Conservation (phyloP, 768 basidiomycete genomes). For the Lentinula aciculospora region DNA sequence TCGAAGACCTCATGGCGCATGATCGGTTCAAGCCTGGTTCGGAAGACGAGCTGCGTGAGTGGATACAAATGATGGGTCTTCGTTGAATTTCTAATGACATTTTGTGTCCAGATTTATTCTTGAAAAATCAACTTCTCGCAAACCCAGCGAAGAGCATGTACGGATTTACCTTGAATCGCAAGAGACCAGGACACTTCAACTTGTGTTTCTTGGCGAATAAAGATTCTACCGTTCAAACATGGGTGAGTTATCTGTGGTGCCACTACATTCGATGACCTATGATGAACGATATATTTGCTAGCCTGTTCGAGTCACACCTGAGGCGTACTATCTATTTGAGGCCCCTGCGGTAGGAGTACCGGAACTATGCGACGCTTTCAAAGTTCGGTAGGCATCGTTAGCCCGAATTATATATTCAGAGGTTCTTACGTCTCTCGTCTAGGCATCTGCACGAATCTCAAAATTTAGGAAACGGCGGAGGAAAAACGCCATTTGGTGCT, state of each 20-base stretch:
- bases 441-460: conserved; percentile 81
- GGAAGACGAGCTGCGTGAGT: conserved; percentile 88
- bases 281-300: conserved; percentile 22
- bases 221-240: conserved; percentile 82
- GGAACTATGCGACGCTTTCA: conserved; percentile 96
- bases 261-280: conserved; percentile 1
- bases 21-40: conserved; percentile 90
- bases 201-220: conserved; percentile 92
- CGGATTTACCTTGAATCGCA: conserved; percentile 88
- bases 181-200: conserved; percentile 88
- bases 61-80: not conserved
- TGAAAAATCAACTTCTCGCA: conserved; percentile 87
- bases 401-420: not conserved
- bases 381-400: conserved; percentile 55
- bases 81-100: not conserved
- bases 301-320: conserved; percentile 84
- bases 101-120: conserved; percentile 60
- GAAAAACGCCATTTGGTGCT: conserved; percentile 76
- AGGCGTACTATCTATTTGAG: conserved; percentile 87
- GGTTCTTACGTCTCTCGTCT: conserved; percentile 9
- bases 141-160: conserved; percentile 95
- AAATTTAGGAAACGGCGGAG: conserved; percentile 49
- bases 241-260: conserved; percentile 50
- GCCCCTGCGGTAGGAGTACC: conserved; percentile 87
- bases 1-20: conserved; percentile 91